These are phyloP conservation scores for Tolypocladium ophioglossoides DNA, from an alignment of 2,329 filamentous ascomycete genomes.

Conservation along the genomic window DNA sequence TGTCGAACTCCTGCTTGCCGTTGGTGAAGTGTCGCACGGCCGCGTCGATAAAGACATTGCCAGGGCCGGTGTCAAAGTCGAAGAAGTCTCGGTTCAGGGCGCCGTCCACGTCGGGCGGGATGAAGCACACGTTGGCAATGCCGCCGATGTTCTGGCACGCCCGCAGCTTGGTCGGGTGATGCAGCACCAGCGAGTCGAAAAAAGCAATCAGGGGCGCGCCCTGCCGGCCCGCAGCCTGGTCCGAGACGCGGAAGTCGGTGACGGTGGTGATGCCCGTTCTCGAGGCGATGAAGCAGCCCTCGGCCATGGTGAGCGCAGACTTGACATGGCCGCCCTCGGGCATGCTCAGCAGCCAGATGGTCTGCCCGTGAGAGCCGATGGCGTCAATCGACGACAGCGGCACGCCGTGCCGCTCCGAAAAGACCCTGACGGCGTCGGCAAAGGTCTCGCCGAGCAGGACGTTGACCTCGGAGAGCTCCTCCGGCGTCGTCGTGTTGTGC, in stretches of 20 bases:
- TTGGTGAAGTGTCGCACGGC: constrained; percentile 43
- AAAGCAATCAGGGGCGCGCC: constrained; percentile 40
- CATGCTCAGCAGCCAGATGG: constrained; percentile 46
- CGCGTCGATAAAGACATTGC: constrained; percentile 46
- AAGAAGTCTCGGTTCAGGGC: constrained; percentile 6
- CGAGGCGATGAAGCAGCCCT: constrained; percentile 42
- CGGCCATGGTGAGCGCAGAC: constrained; percentile 44
- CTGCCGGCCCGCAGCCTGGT: constrained; percentile 36
- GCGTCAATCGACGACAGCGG: constrained; percentile 36
- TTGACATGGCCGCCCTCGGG: constrained; percentile 33
- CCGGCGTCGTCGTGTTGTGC: constrained; percentile 39
- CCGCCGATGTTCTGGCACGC: constrained; percentile 53
- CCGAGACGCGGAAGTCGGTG: constrained; percentile 40
- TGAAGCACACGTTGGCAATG: constrained; percentile 51
- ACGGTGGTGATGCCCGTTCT: constrained; percentile 48
- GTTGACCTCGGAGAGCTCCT: constrained; percentile 45
- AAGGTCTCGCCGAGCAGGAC: constrained; percentile 46
- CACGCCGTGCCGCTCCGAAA: constrained; percentile 33
- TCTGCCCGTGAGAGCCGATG: constrained; percentile 48
- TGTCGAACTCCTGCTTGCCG: constrained; percentile 38
- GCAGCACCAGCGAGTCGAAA: constrained; percentile 37
- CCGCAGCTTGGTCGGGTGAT: constrained; percentile 42
- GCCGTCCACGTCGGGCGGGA: constrained; percentile 30
- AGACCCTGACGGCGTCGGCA: constrained; percentile 37
- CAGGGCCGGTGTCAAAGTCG: constrained; percentile 46